These are phyloP conservation scores for Eucalyptus tenuipes DNA, from an alignment of 345 rosid species.

Conservation along the genomic window DNA sequence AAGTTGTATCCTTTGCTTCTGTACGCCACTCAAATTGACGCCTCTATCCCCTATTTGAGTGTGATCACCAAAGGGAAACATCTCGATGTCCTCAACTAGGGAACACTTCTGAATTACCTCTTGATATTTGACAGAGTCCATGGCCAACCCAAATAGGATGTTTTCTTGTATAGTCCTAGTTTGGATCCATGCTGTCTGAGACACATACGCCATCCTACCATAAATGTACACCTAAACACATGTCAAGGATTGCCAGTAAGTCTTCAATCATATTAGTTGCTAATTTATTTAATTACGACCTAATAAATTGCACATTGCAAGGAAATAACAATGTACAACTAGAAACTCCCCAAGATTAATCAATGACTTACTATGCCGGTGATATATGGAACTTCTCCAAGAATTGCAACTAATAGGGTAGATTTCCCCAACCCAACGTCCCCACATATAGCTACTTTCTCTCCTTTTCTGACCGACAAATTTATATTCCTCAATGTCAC, in stretches of 20 bases:
- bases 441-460: too few species aligned
- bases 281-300: too few species aligned
- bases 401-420: too few species aligned
- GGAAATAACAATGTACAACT: too few species aligned
- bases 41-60: conserved; percentile 49
- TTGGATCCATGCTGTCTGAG: conserved; percentile 47
- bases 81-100: neutral
- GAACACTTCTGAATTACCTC: conserved; percentile 27
- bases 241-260: neutral
- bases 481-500: too few species aligned
- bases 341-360: too few species aligned
- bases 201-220: conserved; percentile 42
- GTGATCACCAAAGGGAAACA: conserved; percentile 36
- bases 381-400: too few species aligned
- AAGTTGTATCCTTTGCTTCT: conserved; percentile 45
- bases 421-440: too few species aligned
- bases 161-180: conserved; percentile 31
- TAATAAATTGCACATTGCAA: too few species aligned
- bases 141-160: conserved; percentile 28
- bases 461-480: too few species aligned
- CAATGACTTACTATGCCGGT: too few species aligned
- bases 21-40: conserved; percentile 48
- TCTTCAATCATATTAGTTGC: too few species aligned
- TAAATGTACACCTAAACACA: conserved; percentile 14
- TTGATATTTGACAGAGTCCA: conserved; percentile 20